Percentiles rank a stretch among this genome's conserved stretches.
These are phyloP conservation scores for Periconia digitata DNA, from an alignment of 2,329 filamentous ascomycete species.

Conservation along the genomic window DNA sequence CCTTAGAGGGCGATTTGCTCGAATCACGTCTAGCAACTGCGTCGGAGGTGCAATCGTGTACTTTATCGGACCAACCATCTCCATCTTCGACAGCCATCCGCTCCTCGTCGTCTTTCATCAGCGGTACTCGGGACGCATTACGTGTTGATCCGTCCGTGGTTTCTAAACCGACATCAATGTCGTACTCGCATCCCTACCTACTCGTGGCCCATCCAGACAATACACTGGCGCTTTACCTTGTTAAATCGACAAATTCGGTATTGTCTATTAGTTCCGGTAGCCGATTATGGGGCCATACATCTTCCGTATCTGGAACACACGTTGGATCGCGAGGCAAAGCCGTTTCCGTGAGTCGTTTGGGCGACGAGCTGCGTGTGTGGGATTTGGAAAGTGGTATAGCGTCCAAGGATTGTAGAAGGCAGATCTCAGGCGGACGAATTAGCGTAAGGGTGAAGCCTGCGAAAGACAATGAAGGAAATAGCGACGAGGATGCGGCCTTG, in stretches of 20 bases:
- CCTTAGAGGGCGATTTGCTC: constrained; percentile 49
- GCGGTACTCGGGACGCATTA: constrained; percentile 21
- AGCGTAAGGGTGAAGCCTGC: constrained; percentile 58
- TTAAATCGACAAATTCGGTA: constrained; percentile 67
- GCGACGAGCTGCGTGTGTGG: constrained; percentile 74
- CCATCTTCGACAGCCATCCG: constrained; percentile 27
- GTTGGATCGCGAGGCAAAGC: constrained; percentile 84
- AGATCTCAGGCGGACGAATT: constrained; percentile 48
- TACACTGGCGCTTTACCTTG: constrained; percentile 79
- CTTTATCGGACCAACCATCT: constrained; percentile 34
- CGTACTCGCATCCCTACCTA: constrained; percentile 76
- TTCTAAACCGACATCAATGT: constrained; percentile 52
- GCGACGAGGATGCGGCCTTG: constrained; percentile 20
- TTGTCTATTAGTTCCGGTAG: constrained; percentile 73
- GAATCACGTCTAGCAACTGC: constrained; percentile 55
- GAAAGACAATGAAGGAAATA: constrained; percentile 16
- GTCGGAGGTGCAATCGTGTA: constrained; percentile 51
- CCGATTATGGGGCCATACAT: constrained; percentile 88
- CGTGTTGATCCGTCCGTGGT: constrained; percentile 20
- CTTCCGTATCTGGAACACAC: constrained; percentile 81
- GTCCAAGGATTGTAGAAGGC: constrained; percentile 46
- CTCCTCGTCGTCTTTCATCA: constrained; percentile 29
- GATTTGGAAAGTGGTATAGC: constrained; percentile 75
- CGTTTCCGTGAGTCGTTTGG: constrained; percentile 81
- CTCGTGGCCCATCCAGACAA: constrained; percentile 84